phyloP scores from a whole-genome alignment of 2,329 filamentous ascomycete species.

The Fonsecaea pugnacius region DNA sequence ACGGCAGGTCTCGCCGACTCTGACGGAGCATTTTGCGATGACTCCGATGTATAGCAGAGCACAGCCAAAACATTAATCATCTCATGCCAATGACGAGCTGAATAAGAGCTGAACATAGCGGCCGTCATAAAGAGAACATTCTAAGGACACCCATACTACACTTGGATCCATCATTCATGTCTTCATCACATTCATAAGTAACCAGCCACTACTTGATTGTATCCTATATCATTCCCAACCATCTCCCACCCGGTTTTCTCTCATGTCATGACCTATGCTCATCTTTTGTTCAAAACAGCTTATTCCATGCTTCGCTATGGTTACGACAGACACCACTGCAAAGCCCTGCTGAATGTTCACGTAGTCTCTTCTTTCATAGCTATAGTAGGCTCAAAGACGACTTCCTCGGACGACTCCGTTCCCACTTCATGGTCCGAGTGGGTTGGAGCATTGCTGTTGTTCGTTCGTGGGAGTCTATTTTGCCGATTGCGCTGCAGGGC shows the following conservation, averaged over 20 bases:
- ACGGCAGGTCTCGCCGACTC: background rate
- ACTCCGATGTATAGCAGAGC: background rate
- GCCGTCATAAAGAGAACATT: too few species aligned
- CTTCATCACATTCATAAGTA: too few species aligned
- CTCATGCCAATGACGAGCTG: background rate
- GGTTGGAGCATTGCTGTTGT: background rate
- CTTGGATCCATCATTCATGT: too few species aligned
- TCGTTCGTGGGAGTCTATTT: slow-evolving; percentile 31
- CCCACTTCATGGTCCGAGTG: background rate
- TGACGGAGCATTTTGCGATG: background rate
- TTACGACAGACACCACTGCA: background rate
- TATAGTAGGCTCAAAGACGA: background rate
- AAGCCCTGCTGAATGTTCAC: background rate
- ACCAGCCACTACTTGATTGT: too few species aligned
- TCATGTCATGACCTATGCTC: too few species aligned
- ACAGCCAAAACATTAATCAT: background rate
- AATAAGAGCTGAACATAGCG: too few species aligned
- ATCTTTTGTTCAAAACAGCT: too few species aligned
- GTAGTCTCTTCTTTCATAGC: background rate
- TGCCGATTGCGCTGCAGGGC: slow-evolving; percentile 30
- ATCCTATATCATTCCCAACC: too few species aligned
- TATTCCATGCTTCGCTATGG: too few species aligned
- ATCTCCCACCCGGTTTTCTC: too few species aligned
- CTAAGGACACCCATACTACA: too few species aligned
- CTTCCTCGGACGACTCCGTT: background rate